Evolutionary conservation across 495 filamentous ascomycete genomes (phyloP).

Genomic region (Penicillium subrubescens): DNA sequence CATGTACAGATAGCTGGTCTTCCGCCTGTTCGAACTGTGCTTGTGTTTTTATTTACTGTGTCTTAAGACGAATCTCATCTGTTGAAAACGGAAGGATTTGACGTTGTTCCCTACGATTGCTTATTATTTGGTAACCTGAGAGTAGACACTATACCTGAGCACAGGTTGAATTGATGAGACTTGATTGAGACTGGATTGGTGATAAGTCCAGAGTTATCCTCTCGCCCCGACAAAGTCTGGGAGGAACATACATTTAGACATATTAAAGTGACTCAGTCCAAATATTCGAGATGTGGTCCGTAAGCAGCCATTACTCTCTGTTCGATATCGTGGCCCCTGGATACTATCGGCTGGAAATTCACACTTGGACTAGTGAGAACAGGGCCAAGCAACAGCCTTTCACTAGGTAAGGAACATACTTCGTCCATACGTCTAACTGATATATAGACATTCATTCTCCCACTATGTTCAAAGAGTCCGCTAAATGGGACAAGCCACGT

Average conservation of each 20-base stretch:
- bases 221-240: background rate
- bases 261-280: background rate
- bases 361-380: background rate
- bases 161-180: no score
- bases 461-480: background rate
- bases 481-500: no score
- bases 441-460: background rate
- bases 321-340: background rate
- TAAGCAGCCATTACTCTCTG: background rate
- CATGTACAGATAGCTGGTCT: constrained; percentile 57
- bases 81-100: constrained; percentile 30
- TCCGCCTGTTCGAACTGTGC: constrained; percentile 46
- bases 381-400: background rate
- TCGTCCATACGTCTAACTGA: background rate
- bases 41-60: constrained; percentile 37
- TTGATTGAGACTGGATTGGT: no score
- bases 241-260: background rate
- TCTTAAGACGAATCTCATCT: constrained; percentile 39
- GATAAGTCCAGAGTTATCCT: no score
- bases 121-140: background rate
- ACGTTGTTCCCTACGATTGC: background rate
- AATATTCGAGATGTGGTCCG: background rate
- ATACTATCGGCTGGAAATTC: background rate
- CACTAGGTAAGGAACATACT: no score
- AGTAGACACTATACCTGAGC: background rate